Base-by-base conservation (phyloP, 306 rosid genomes). In the Senna tora region DNA sequence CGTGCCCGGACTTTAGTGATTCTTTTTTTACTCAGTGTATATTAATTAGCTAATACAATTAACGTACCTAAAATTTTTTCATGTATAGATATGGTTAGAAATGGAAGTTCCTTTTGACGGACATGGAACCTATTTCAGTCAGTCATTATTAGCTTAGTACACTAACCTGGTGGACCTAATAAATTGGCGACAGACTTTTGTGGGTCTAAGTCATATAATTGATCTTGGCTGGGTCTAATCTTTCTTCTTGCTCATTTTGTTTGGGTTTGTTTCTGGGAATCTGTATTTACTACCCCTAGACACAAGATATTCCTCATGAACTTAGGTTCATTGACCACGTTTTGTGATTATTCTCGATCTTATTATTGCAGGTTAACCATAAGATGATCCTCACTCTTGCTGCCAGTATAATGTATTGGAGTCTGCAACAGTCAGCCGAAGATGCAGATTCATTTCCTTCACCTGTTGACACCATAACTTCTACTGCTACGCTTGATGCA, bases 401-500 rank as follows among this genome's bases (percentile, higher is more conserved):
- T 13, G 97, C 99, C 11, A 88, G 96, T 79, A 84, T 95, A 46
- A 95, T 95, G 97, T 91, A 76, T 68, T 91, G 97, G 97, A 89
- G 97, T 70, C 83, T 95, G 75, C 96, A 91, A 73, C 95, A 91
- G 72, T 79, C 83, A 8, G 45, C 62, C 4, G 96, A 89, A 45
- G 96, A 85, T 7, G 11, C 73, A 17, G 92, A 88, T 46, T 76
- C 83, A 22, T 54, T 75, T 60, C 83, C 78, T 36, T 84, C 97
- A 2, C 84, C 96, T 11, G 75, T 88, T 7, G 78, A 46, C 7
- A 59, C 86, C 22, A 65, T 80, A 12, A 70, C 82, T 5, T 60
- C 85, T 15, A 73, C 85, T 13, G 68, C 75, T 53, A 84, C 88
- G 0, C 81, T 88, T 0, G 97, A 91, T 61, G 87, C 70, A 36